Evolutionary conservation across 352 stramenopile genomes (phyloP).

Genomic region (Globisporangium radiosum): DNA sequence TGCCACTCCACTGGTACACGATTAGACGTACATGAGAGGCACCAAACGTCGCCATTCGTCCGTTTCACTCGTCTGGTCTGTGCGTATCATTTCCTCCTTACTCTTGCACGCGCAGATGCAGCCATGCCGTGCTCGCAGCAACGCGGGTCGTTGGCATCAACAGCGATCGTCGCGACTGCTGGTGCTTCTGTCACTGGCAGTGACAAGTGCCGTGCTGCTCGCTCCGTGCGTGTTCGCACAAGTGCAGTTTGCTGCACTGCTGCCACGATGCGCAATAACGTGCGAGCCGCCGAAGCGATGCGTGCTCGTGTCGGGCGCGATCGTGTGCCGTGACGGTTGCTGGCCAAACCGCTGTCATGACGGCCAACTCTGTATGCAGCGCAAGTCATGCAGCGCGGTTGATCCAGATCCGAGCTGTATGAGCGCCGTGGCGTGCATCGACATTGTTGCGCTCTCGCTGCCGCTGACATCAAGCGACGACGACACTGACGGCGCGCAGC

Average conservation of each 20-base stretch:
- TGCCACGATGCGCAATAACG: not conserved
- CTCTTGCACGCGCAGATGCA: too few species aligned
- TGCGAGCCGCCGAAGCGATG: constrained; percentile 4
- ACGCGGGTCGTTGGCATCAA: not conserved
- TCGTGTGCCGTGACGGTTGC: constrained; percentile 1
- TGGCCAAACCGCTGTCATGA: not conserved
- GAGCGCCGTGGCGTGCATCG: not conserved
- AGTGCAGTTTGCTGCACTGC: constrained; percentile 1
- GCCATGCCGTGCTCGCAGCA: too few species aligned
- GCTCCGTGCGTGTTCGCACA: not conserved
- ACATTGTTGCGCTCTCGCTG: not conserved
- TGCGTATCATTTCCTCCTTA: too few species aligned
- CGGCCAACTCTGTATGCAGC: not conserved
- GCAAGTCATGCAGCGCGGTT: not conserved
- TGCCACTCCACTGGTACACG: not conserved
- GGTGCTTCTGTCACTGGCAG: not conserved
- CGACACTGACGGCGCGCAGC: not conserved
- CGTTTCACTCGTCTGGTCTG: too few species aligned
- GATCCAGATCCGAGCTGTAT: not conserved
- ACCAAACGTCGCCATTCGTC: too few species aligned
- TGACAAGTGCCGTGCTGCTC: not conserved
- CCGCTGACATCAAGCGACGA: not conserved
- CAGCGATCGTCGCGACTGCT: not conserved
- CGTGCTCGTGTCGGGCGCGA: not conserved
- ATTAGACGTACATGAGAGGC: too few species aligned